Evolutionary conservation across 2,329 filamentous ascomycete species (phyloP).

Genomic region (Emericellopsis cladophorae): DNA sequence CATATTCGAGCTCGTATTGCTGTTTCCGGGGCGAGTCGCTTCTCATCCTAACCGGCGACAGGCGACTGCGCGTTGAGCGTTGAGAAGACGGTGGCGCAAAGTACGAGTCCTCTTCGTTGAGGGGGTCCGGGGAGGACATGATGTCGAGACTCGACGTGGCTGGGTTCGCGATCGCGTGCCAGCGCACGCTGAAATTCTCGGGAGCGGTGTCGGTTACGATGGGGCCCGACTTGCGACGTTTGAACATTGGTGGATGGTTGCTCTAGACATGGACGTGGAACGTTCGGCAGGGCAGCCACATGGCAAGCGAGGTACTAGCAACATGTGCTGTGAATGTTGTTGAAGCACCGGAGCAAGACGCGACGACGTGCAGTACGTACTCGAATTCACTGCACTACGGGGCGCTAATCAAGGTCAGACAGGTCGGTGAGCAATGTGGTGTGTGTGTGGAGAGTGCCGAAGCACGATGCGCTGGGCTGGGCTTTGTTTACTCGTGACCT

Average conservation of each 20-base stretch:
- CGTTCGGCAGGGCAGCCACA: conserved; percentile 4
- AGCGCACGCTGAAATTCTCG: conserved; percentile 18
- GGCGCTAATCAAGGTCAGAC: no score
- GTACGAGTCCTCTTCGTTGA: conserved; percentile 25
- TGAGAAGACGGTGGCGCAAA: conserved; percentile 22
- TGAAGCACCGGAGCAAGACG: no score
- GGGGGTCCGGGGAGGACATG: conserved; percentile 38
- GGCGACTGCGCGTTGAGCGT: conserved; percentile 31
- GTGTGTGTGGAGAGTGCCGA: background rate
- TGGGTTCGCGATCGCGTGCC: conserved; percentile 21
- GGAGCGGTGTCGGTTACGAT: background rate
- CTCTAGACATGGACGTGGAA: conserved; percentile 8
- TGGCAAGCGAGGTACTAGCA: background rate
- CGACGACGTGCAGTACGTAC: no score
- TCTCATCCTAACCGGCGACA: conserved; percentile 14
- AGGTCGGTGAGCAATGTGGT: background rate
- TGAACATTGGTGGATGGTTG: conserved; percentile 13
- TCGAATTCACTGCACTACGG: no score
- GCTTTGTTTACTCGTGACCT: conserved; percentile 2
- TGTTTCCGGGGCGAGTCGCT: conserved; percentile 38
- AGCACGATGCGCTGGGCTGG: background rate
- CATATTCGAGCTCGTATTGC: conserved; percentile 43
- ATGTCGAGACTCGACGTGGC: conserved; percentile 25
- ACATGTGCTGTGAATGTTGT: no score
- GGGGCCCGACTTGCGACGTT: conserved; percentile 10